Percentiles rank a stretch among this genome's conserved stretches.
phyloP scores from a whole-genome alignment of 2,329 filamentous ascomycete species.

The Ampelomyces quisqualis region DNA sequence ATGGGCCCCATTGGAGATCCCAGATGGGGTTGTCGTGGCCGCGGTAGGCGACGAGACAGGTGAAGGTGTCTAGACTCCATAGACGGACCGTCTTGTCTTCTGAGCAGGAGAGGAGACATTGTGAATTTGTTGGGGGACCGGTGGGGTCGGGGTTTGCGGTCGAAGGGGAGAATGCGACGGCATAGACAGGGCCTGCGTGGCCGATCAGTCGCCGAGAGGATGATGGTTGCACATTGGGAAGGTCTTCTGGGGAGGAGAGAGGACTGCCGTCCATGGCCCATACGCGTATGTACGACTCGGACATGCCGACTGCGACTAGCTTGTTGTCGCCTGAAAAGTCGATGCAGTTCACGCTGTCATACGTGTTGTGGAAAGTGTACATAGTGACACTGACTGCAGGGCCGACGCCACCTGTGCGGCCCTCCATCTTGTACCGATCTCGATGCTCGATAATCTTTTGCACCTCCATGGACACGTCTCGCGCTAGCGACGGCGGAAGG shows the following conservation, averaged over 20 bases:
- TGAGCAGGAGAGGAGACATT: slow-evolving; percentile 82
- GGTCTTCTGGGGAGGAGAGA: slow-evolving; percentile 65
- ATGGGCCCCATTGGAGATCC: slow-evolving; percentile 85
- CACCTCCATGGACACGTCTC: slow-evolving; percentile 92
- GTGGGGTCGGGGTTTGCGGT: slow-evolving; percentile 51
- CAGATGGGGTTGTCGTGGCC: slow-evolving; percentile 88
- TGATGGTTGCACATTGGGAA: slow-evolving; percentile 56
- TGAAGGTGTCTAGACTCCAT: slow-evolving; percentile 90
- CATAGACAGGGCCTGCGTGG: slow-evolving; percentile 86
- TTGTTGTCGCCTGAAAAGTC: slow-evolving; percentile 92
- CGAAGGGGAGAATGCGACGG: slow-evolving; percentile 82
- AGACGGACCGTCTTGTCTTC: slow-evolving; percentile 85
- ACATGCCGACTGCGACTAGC: slow-evolving; percentile 83
- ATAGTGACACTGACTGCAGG: slow-evolving; percentile 87
- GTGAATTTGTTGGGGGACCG: slow-evolving; percentile 61
- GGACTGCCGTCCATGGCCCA: slow-evolving; percentile 88
- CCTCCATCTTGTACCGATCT: slow-evolving; percentile 86
- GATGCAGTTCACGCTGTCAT: slow-evolving; percentile 86
- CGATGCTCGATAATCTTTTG: slow-evolving; percentile 91
- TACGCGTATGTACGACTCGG: slow-evolving; percentile 92
- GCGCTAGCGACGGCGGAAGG: slow-evolving; percentile 80
- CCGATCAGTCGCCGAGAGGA: slow-evolving; percentile 79
- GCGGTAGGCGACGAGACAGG: slow-evolving; percentile 91
- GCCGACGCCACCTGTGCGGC: slow-evolving; percentile 78
- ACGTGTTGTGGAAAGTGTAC: slow-evolving; percentile 98